Percentiles rank a stretch among this genome's conserved stretches.
Evolutionary conservation across 2,329 filamentous ascomycete genomes (phyloP).

Genomic region (Phaeosphaeriaceae sp.): DNA sequence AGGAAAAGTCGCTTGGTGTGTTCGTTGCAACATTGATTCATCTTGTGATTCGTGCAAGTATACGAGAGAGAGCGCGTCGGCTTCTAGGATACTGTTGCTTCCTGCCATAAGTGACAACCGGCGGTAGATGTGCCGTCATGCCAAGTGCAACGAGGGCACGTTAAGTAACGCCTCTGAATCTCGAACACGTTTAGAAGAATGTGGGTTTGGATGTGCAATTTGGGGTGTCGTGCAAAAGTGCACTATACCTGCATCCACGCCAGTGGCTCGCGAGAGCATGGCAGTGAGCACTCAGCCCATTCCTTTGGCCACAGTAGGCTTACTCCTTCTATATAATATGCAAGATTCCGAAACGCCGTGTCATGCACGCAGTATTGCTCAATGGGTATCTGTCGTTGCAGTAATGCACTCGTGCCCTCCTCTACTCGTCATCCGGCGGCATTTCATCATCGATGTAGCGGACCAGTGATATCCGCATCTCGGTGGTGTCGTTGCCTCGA

Average conservation of each 20-base stretch:
- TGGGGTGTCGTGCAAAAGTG: neutral
- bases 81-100: too few relatives aligned
- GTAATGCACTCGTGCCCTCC: conserved; percentile 34
- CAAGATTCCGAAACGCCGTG: neutral
- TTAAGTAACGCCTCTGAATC: too few relatives aligned
- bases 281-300: neutral
- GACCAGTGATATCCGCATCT: conserved; percentile 92
- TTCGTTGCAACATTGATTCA: too few relatives aligned
- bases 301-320: neutral
- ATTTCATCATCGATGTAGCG: conserved; percentile 98
- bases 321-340: neutral
- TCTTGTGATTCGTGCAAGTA: too few relatives aligned
- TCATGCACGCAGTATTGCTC: neutral
- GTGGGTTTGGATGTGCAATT: neutral
- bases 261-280: neutral
- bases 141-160: too few relatives aligned
- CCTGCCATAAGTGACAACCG: too few relatives aligned
- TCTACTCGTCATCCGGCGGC: conserved; percentile 89
- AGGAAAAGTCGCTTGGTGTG: too few relatives aligned
- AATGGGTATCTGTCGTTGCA: neutral
- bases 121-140: too few relatives aligned
- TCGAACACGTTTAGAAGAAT: neutral
- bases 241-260: neutral
- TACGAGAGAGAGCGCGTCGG: too few relatives aligned
- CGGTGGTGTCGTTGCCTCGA: conserved; percentile 92